Evolutionary conservation across 371 early-diverging fungal species (phyloP), one percentile per base, ranked within the genome.

Genomic region (Modicella reniformis): DNA sequence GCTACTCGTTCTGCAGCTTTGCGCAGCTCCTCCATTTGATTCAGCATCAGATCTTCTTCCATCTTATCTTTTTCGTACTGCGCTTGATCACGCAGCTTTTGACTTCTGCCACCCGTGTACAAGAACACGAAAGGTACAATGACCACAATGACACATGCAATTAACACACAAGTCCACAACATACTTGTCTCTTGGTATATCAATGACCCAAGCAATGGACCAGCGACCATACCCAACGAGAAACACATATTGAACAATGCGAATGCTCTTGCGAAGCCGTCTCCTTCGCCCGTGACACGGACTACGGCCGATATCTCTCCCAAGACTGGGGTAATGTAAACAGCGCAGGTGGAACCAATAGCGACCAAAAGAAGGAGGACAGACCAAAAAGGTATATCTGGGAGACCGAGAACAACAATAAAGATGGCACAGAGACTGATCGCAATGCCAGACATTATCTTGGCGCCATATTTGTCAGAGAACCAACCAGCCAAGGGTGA

Each of bases 211-310:
- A 75, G 32, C 50, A 75, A 49, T 1, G 75, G 67, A 0, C 75
- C 75, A 8, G 52, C 65, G 3, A 67, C 67, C 70, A 70, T 75
- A 0, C 75, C 75, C 49, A 75, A 13, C 2, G 70, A 70, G 65
- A 84, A 86, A 12, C 82, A 81, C 59, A 85, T 74, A 58, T 87
- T 87, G 59, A 85, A 83, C 34, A 85, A 17, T 9, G 82, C 84
- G 72, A 83, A 85, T 3, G 81, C 81, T 32, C 80, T 69, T 1
- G 81, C 85, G 51, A 79, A 82, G 8, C 84, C 84, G 47, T 82
- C 82, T 2, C 77, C 73, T 37, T 83, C 84, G 17, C 75, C 75
- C 13, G 75, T 72, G 9, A 66, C 33, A 1, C 81, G 74, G 25
- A 83, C 83, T 3, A 83, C 82, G 19, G 76, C 67, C 6, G 84